Evolutionary conservation across 768 basidiomycete species (phyloP), one percentile per base, ranked within the genome.

Genomic region (Lentinus brumalis): DNA sequence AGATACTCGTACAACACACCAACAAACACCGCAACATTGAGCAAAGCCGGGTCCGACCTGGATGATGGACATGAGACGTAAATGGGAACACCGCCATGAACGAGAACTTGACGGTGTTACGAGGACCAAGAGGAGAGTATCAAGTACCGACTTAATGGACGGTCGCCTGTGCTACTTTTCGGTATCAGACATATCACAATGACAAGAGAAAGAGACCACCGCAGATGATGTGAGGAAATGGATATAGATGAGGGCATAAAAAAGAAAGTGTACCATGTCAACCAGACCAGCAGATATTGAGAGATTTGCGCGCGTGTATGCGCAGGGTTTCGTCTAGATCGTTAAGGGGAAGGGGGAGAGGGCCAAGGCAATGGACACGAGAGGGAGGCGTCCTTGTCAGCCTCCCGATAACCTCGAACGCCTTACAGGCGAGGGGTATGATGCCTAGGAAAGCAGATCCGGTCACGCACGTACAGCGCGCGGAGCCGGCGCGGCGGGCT

Each of bases 1-100:
- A 5, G 0, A 9, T 63, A 63, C 57, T 63, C 57, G 54, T 63
- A 63, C 62, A 63, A 63, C 58, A 63, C 62, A 54, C 16, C 50
- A 52, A 12, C 50, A 35, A 52, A 16, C 21, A 26, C 46, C 21
- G 8, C 21, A 26, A 18, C 40, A 51, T 29, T 11, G 15, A n/a
- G 40, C n/a, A 53, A 32, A 9, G 39, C 9, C 21, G 50, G 1
- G 52, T 40, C 56, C 50, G 47, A 55, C 56, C 47, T 38, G 53
- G 46, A 58, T 44, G 52, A 26, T 46, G 52, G 50, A 39, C 15
- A n/a, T n/a, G 4, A 46, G 39, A 35, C 21, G n/a, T 45, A 3
- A 40, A 46, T 51, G 52, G 41, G 52, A 53, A 38, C 52, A 40
- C 52, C 40, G 52, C 38, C 52, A 38, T 40, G 38, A 21, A 29